Evolutionary conservation across 2,329 filamentous ascomycete genomes (phyloP).

Genomic region (Periglandula ipomoeae): DNA sequence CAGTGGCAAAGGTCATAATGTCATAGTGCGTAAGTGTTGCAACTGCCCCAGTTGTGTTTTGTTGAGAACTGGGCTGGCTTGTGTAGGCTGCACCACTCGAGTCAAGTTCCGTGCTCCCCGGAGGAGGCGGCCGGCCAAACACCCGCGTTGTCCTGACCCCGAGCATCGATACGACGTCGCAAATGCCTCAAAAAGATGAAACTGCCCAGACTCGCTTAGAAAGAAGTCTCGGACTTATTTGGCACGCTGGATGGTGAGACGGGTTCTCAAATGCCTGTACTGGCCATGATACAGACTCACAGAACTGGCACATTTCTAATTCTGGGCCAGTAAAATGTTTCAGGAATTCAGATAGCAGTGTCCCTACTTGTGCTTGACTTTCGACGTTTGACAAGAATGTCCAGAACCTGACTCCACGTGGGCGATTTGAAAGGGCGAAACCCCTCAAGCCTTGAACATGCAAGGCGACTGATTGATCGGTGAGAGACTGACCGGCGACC

Average conservation of each 20-base stretch:
- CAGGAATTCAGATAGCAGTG: too few relatives aligned
- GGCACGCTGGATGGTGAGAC: not conserved
- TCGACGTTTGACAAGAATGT: not conserved
- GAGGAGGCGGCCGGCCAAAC: not conserved
- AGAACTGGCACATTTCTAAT: not conserved
- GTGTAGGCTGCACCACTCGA: not conserved
- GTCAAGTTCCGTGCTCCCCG: not conserved
- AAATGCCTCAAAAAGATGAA: not conserved
- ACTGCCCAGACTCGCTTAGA: not conserved
- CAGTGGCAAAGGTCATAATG: not conserved
- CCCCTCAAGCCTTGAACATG: not conserved
- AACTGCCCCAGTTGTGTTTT: not conserved
- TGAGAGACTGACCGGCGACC: not conserved
- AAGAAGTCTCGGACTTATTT: not conserved
- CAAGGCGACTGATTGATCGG: not conserved
- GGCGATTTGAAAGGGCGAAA: not conserved
- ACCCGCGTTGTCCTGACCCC: not conserved
- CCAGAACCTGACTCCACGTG: not conserved
- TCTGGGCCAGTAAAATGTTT: not conserved
- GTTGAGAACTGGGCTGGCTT: not conserved
- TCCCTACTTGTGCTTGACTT: not conserved
- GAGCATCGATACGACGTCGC: not conserved
- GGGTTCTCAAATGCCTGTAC: not conserved
- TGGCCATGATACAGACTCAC: not conserved
- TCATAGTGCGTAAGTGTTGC: not conserved